phyloP scores from a whole-genome alignment of 306 rosid genomes.

The Citrullus colocynthis region DNA sequence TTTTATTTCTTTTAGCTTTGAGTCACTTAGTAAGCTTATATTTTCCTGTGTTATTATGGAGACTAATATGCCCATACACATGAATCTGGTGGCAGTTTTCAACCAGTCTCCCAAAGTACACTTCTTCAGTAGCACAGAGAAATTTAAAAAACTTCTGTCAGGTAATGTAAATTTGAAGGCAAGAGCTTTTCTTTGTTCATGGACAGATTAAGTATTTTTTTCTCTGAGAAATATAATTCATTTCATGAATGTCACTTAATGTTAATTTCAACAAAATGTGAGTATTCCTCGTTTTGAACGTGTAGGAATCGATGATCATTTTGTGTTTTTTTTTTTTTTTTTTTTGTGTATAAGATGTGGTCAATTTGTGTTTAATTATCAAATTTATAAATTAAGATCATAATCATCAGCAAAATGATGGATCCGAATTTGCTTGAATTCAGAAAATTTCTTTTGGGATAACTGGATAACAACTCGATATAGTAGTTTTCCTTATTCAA shows the following conservation, averaged over 20 bases:
- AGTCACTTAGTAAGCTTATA: neutral
- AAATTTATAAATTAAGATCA: neutral
- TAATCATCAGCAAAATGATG: neutral
- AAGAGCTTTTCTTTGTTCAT: neutral
- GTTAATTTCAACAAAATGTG: neutral
- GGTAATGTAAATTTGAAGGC: slow-evolving; percentile 27
- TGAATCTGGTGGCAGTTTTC: slow-evolving; percentile 47
- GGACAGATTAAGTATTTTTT: neutral
- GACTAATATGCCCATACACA: slow-evolving; percentile 9
- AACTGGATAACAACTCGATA: neutral
- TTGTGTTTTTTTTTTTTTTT: neutral
- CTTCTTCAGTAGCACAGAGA: slow-evolving; percentile 72
- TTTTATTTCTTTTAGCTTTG: neutral
- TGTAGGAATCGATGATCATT: neutral
- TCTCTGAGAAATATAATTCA: neutral
- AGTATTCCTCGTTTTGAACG: neutral
- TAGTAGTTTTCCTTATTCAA: neutral
- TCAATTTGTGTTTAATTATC: neutral
- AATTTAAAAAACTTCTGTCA: slow-evolving; percentile 54
- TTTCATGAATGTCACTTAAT: neutral
- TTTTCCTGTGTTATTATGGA: neutral
- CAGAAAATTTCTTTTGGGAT: neutral
- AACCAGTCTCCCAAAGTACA: slow-evolving; percentile 62
- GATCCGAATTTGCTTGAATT: neutral
- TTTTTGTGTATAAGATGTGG: neutral